Evolutionary conservation across 805 yeast species (phyloP).

Genomic region (Candida andamanensis): DNA sequence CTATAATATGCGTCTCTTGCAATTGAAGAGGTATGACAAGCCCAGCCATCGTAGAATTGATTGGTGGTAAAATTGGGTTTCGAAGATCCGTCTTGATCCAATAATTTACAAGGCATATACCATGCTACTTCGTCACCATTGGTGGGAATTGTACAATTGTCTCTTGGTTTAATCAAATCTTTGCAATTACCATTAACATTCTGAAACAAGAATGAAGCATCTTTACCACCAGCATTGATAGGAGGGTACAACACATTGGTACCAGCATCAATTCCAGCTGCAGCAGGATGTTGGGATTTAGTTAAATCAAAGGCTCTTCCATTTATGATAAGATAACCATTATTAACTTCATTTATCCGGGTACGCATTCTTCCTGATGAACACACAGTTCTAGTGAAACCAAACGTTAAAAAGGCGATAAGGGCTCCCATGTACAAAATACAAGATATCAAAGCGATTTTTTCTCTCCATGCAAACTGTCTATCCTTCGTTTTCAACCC

Average conservation of each 20-base stretch:
- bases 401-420: constrained; percentile 86
- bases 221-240: constrained; percentile 79
- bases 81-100: constrained; percentile 66
- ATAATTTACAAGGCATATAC: constrained; percentile 91
- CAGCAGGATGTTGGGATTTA: constrained; percentile 72
- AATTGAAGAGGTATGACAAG: constrained; percentile 73
- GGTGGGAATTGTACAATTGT: constrained; percentile 65
- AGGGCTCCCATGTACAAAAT: constrained; percentile 69
- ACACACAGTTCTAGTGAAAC: constrained; percentile 85
- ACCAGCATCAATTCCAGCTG: constrained; percentile 68
- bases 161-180: constrained; percentile 66
- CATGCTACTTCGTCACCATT: constrained; percentile 63
- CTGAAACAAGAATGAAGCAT: constrained; percentile 80
- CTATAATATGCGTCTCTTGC: constrained; percentile 69
- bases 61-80: constrained; percentile 56
- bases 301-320: constrained; percentile 77
- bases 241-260: constrained; percentile 82
- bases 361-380: constrained; percentile 40
- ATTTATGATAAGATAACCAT: constrained; percentile 66
- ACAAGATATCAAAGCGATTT: constrained; percentile 75
- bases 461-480: constrained; percentile 97
- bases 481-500: constrained; percentile 78
- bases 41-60: constrained; percentile 78
- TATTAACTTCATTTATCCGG: constrained; percentile 52
- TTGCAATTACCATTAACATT: constrained; percentile 90